Base-by-base conservation (phyloP, 2,329 filamentous ascomycete genomes). In the Diaporthe vaccinii region DNA sequence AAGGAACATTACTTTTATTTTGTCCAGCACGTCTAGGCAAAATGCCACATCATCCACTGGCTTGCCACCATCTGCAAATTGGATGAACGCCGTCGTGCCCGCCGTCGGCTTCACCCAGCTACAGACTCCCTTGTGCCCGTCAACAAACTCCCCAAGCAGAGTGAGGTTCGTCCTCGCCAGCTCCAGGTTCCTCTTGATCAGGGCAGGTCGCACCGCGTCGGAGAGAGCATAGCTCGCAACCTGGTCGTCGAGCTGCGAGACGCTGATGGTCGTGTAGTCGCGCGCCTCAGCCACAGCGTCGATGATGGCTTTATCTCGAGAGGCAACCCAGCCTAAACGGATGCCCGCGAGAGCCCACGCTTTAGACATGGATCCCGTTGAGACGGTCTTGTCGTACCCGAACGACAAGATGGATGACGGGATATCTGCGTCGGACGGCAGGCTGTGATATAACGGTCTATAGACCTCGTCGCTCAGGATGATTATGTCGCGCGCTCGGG, bases 251-350 rank as follows among this genome's bases (percentile, higher is more conserved):
- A 98, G 85, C 80, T 93, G 91, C n/a, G 93, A 94, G 0, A 97
- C 94, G 53, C 93, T 94, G 79, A 97, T 97, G 36, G 94, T 95
- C 4, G 94, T 97, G 85, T 97, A 97, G 82, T 97, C 93, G 55
- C 95, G 88, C 1, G 92, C 92, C 20, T 86, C 84, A 15, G 92
- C 91, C 77, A 94, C 87, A 20, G 88, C 86, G 69, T 92, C 89
- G 72, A 96, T 88, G 74, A 97, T 87, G 0, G 85, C 84, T 7
- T 82, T 81, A 82, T 91, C 90, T 36, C 91, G 90, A 20, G 92
- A 93, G 4, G 93, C 94, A 75, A 96, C 88, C 95, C 95, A 98
- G 44, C 95, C 95, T 1, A 96, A 84, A 0, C 95, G 91, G 76
- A 97, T 92, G 2, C 95, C 95, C 0, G 95, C 94, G 6, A 98